These are phyloP conservation scores for Septoria linicola DNA, from an alignment of 2,329 filamentous ascomycete genomes.

Conservation along the genomic window DNA sequence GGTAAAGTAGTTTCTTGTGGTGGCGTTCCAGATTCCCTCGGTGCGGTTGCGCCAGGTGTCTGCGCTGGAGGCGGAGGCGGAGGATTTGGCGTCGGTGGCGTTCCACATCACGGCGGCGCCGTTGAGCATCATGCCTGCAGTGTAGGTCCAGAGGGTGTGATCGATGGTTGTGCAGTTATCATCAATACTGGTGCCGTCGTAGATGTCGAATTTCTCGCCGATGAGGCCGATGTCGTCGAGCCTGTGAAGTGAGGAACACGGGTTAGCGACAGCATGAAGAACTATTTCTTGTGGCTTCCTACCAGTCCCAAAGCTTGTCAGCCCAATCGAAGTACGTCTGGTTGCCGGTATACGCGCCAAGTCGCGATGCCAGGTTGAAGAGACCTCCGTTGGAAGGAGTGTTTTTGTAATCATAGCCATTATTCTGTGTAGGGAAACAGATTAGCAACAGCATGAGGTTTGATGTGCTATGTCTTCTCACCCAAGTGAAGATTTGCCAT, in stretches of 20 bases:
- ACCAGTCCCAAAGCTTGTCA: conserved; percentile 41
- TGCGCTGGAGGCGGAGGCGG: conserved; percentile 7
- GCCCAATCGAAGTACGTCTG: conserved; percentile 66
- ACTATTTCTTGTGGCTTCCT: too few relatives aligned
- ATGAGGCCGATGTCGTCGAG: conserved; percentile 55
- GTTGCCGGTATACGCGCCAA: conserved; percentile 44
- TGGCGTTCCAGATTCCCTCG: conserved; percentile 29
- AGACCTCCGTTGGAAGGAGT: conserved; percentile 53
- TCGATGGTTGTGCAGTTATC: conserved; percentile 49
- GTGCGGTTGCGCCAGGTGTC: conserved; percentile 28
- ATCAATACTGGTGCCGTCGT: conserved; percentile 47
- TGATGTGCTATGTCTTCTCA: too few relatives aligned
- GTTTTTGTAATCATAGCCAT: conserved; percentile 59
- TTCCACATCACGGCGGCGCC: conserved; percentile 46
- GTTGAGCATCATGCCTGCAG: conserved; percentile 44
- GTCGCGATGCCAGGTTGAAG: conserved; percentile 50
- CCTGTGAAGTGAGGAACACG: too few relatives aligned
- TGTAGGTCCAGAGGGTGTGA: conserved; percentile 51
- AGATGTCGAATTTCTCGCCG: conserved; percentile 50
- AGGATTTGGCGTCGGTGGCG: conserved; percentile 17
- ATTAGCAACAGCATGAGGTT: too few relatives aligned
- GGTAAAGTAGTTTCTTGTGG: conserved; percentile 44
- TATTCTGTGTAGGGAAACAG: too few relatives aligned
- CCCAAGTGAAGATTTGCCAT: conserved; percentile 46
- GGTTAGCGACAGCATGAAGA: too few relatives aligned